A percentile compares a stretch with the other conserved stretches of the same genome.
Conservation (phyloP, 768 basidiomycete species). For the Leccinum rimulosum region DNA sequence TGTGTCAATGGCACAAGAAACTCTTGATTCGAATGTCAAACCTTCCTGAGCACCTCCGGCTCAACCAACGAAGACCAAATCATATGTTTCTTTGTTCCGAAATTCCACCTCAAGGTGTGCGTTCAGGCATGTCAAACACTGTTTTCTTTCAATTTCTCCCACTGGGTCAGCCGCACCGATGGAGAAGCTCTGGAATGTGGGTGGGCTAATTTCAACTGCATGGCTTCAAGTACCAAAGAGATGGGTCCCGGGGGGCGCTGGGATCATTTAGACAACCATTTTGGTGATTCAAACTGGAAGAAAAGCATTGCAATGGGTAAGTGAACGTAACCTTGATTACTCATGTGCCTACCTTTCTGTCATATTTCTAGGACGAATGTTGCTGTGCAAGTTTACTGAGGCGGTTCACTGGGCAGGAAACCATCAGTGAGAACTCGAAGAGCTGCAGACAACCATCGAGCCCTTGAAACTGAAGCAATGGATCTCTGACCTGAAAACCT, state of each 20-base stretch:
- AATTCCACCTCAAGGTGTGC: not conserved
- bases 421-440: not conserved
- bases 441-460: not conserved
- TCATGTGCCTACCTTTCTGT: not conserved
- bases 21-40: not conserved
- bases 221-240: not conserved
- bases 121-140: not conserved
- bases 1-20: not conserved
- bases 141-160: not conserved
- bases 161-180: not conserved
- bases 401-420: not conserved
- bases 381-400: not conserved
- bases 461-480: not conserved
- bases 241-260: not conserved
- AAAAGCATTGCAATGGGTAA: not conserved
- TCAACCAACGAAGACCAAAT: not conserved
- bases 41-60: not conserved
- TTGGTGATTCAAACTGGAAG: conserved; percentile 4
- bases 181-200: not conserved
- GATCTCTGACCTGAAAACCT: not conserved
- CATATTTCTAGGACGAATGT: not conserved
- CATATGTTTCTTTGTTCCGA: not conserved
- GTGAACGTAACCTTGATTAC: too few relatives aligned
- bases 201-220: not conserved
- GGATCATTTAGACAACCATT: not conserved